Evolutionary conservation across 805 yeast genomes (phyloP), one percentile per base, ranked within the genome.

Genomic region (Saccharomycopsis schoenii): DNA sequence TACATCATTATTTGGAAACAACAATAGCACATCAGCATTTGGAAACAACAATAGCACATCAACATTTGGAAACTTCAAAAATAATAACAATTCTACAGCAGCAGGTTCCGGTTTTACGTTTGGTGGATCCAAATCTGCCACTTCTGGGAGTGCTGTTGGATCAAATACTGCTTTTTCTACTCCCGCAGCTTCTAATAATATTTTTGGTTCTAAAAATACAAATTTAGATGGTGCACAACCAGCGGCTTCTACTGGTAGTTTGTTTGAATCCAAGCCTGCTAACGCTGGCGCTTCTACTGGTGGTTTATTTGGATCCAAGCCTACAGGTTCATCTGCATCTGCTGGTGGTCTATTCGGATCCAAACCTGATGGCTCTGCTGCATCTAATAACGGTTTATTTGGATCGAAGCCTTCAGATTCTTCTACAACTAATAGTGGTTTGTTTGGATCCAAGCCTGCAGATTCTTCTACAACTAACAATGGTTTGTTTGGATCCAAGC

Each of bases 401-500:
- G 34, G 34, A 29, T 29, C 34, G 6, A 62, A 55, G 65, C 4
- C 65, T 60, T 43, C 62, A 58, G 34, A 60, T 61, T 15, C 50
- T 39, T 37, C 54, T 1, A 57, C 66, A 4, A 57, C 68, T 39
- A 14, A 40, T 39, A 37, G 56, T 52, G 69, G 70, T 14, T 67
- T 69, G 12, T 57, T 55, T 21, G 61, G 64, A 41, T 59, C 65
- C 2, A 60, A 67, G 39, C 70, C 68, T 8, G 64, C 67, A 12
- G 68, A 62, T 25, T 21, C 59, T 51, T 21, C 62, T 41, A 43
- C 61, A 29, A 42, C 64, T 19, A 37, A 60, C 11, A 25, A 60
- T 17, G 65, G 63, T 2, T 68, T 72, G 59, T 69, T 73, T 59
- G 76, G 75, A 42, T 64, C 60, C 34, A 42, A 65, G 9, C 58